Base-by-base conservation (phyloP, 257 asterid genomes). In the Leonotis leonurus region DNA sequence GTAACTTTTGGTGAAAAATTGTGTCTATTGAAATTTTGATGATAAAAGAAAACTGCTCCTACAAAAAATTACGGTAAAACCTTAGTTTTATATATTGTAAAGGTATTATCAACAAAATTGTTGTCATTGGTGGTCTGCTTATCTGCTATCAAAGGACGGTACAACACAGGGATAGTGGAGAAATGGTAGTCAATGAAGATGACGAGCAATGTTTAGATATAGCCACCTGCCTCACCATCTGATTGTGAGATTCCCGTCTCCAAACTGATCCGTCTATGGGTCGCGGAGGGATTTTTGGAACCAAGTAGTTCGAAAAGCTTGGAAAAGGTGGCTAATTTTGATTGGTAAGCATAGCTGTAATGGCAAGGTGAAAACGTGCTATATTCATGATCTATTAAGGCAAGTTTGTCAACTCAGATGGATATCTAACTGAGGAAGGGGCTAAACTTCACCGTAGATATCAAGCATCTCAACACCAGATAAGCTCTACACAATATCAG, bases 381-480 rank as follows among this genome's bases (percentile, higher is more conserved):
- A 12, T 17, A 27, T 52, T 3, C 59, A 52, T 14, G 59, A 30
- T 30, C 60, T 54, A 1, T 3, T 54, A 30, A 17, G 43, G 11
- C 8, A 54, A 14, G 14, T 54, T 54, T 54, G 8, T 6, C 20
- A 29, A 26, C 22, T 6, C 7, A 7, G 11, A 14, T 3, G 22
- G 24, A 6, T 25, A n/a, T 25, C 10, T 6, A 11, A 11, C 27
- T n/a, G 1, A 37, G 44, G 16, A 37, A 37, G 56, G 18, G 5
- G 18, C 17, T 22, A 29, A 25, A 4, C 3, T 3, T 50, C 29
- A 16, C 11, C 10, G 29, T 0, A 25, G 57, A 10, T 5, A 72
- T 75, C 10, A 35, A 65, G 56, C 52, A 77, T 63, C 74, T 45
- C 1, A 77, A 65, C 22, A 61, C 76, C 39, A 65, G 85, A 60